Conservation (phyloP, 2,329 filamentous ascomycete genomes). For the Penicillium expansum region DNA sequence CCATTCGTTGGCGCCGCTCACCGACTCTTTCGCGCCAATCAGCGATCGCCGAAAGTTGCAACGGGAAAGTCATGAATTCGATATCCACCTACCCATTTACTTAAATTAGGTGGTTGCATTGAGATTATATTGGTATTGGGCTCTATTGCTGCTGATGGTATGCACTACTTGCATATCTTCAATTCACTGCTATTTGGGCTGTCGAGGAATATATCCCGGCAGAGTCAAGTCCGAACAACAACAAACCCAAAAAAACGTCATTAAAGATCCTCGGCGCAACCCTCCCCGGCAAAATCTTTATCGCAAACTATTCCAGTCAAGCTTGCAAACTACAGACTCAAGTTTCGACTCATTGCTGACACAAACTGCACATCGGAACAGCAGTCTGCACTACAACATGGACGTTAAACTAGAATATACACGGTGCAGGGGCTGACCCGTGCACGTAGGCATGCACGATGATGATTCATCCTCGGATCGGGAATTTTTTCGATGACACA, state of each 20-base stretch:
- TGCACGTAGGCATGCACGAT: conserved; percentile 12
- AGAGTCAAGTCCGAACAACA: background rate
- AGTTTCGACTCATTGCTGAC: background rate
- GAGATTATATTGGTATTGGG: background rate
- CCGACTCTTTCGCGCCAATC: conserved; percentile 31
- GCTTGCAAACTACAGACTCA: background rate
- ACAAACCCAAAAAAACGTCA: conserved; percentile 3
- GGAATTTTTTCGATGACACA: conserved; percentile 11
- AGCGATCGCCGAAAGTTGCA: background rate
- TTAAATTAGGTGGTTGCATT: background rate
- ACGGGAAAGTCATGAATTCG: background rate
- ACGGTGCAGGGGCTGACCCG: conserved; percentile 14
- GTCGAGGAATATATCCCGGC: background rate
- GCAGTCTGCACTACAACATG: background rate
- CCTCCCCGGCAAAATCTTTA: background rate
- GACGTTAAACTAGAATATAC: background rate
- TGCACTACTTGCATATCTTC: background rate
- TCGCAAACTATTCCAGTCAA: background rate
- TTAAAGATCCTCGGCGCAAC: background rate
- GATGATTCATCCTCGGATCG: conserved; percentile 21
- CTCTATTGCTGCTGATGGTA: background rate
- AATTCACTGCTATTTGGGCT: background rate
- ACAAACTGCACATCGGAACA: background rate
- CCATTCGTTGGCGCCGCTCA: conserved; percentile 32
- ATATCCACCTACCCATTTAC: background rate